Conservation (phyloP, 805 yeast genomes). For the Spathaspora gorwiae region DNA sequence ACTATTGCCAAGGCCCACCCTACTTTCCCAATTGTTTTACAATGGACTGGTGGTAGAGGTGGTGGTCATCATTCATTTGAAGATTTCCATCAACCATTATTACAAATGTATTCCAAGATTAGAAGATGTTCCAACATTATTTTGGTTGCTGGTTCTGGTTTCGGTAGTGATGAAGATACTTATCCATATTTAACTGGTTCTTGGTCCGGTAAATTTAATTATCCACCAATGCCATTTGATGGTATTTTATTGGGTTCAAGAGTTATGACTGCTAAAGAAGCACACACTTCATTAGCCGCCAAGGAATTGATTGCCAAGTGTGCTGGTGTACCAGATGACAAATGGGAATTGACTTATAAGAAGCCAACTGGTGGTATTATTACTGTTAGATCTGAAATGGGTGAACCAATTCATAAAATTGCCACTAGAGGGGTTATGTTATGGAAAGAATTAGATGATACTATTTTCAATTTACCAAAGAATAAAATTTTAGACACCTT, state of each 20-base stretch:
- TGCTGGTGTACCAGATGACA: constrained; percentile 79
- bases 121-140: constrained; percentile 88
- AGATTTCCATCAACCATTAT: constrained; percentile 96
- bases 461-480: constrained; percentile 88
- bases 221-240: constrained; percentile 99
- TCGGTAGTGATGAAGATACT: constrained; percentile 94
- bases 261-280: constrained; percentile 96
- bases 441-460: constrained; percentile 97
- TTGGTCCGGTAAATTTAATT: constrained; percentile 84
- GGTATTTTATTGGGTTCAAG: constrained; percentile 95
- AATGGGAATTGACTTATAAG: constrained; percentile 95
- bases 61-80: constrained; percentile 99
- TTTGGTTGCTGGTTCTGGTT: constrained; percentile 96
- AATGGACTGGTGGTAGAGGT: constrained; percentile 99
- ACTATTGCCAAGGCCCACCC: constrained; percentile 95
- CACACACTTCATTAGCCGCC: constrained; percentile 89
- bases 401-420: constrained; percentile 98
- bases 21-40: constrained; percentile 90
- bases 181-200: constrained; percentile 96
- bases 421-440: constrained; percentile 97
- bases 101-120: constrained; percentile 92
- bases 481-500: constrained; percentile 78
- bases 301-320: constrained; percentile 87
- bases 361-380: constrained; percentile 95
- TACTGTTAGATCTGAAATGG: constrained; percentile 98